Evolutionary conservation across 2,329 filamentous ascomycete genomes (phyloP).

Genomic region (Fusarium sp.): DNA sequence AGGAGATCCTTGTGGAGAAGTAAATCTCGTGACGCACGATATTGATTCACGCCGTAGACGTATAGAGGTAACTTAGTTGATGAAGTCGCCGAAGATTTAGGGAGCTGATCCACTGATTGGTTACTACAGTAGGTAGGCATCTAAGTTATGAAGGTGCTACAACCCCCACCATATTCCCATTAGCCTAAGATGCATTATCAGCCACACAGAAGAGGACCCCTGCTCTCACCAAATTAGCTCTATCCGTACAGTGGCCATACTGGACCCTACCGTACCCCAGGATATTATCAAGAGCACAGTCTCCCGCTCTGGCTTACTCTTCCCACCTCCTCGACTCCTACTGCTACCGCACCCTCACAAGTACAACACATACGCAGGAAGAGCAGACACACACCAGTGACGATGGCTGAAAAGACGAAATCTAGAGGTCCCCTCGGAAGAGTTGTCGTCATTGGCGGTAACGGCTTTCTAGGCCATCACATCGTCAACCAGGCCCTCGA

Average conservation of each 20-base stretch:
- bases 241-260: conserved; percentile 11
- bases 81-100: conserved; percentile 28
- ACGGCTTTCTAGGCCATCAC: conserved; percentile 86
- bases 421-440: conserved; percentile 67
- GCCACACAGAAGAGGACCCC: conserved; percentile 29
- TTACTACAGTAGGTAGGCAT: conserved; percentile 17
- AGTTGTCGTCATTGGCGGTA: conserved; percentile 84
- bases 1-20: conserved; percentile 4
- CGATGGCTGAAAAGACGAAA: conserved; percentile 21
- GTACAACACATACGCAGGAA: not conserved
- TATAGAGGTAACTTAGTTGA: not conserved
- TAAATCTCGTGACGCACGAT: conserved; percentile 10
- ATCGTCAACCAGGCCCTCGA: conserved; percentile 79
- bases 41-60: conserved; percentile 18
- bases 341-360: conserved; percentile 7
- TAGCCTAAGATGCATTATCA: conserved; percentile 30
- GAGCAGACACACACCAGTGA: not conserved
- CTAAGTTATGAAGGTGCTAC: conserved; percentile 1
- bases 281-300: conserved; percentile 11
- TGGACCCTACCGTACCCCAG: conserved; percentile 1
- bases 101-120: conserved; percentile 9
- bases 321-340: conserved; percentile 13
- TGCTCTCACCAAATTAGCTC: conserved; percentile 27
- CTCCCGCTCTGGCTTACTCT: conserved; percentile 13
- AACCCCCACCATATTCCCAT: conserved; percentile 22